Conservation (phyloP, 495 filamentous ascomycete genomes). For the Tuber borchii region DNA sequence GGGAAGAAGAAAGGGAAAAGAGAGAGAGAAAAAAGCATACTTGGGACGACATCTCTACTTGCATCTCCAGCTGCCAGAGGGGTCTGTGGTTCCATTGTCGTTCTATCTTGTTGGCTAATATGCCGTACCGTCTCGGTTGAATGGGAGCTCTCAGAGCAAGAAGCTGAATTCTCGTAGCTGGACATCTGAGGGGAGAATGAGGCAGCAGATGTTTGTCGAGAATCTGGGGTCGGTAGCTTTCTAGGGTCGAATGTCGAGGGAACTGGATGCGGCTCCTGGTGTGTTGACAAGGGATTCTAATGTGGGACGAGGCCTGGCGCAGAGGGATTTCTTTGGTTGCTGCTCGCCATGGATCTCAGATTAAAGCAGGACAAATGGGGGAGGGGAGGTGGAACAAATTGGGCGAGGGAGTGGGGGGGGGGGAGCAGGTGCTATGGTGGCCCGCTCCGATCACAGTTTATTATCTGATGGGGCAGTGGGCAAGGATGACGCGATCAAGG, state of each 20-base stretch:
- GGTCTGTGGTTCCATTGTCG: constrained; percentile 18
- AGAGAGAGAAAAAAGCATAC: constrained; percentile 21
- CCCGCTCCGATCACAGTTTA: constrained; percentile 20
- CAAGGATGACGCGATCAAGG: constrained; percentile 35
- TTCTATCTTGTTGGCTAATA: constrained; percentile 26
- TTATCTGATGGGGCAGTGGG: constrained; percentile 22
- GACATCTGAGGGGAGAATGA: constrained; percentile 34
- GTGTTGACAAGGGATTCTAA: constrained; percentile 14
- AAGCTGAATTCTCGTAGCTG: constrained; percentile 23
- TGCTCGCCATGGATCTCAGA: constrained; percentile 18
- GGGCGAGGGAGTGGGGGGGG: constrained; percentile 5
- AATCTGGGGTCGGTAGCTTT: constrained; percentile 18
- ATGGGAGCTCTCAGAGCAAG: constrained; percentile 35
- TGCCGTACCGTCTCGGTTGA: constrained; percentile 37
- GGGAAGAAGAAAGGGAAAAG: constrained; percentile 7
- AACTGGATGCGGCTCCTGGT: constrained; percentile 11
- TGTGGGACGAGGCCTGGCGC: neutral
- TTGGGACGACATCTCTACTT: constrained; percentile 19
- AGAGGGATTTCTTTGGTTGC: constrained; percentile 32
- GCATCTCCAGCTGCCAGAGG: neutral
- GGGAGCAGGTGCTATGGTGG: constrained; percentile 16
- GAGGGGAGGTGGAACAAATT: constrained; percentile 13
- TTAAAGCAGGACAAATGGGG: constrained; percentile 25
- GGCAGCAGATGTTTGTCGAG: constrained; percentile 17
- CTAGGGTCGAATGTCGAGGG: constrained; percentile 23